Percentiles rank a stretch among this genome's conserved stretches.
Evolutionary conservation across 139 green algal genomes (phyloP).

Genomic region (Micractinium conductrix): DNA sequence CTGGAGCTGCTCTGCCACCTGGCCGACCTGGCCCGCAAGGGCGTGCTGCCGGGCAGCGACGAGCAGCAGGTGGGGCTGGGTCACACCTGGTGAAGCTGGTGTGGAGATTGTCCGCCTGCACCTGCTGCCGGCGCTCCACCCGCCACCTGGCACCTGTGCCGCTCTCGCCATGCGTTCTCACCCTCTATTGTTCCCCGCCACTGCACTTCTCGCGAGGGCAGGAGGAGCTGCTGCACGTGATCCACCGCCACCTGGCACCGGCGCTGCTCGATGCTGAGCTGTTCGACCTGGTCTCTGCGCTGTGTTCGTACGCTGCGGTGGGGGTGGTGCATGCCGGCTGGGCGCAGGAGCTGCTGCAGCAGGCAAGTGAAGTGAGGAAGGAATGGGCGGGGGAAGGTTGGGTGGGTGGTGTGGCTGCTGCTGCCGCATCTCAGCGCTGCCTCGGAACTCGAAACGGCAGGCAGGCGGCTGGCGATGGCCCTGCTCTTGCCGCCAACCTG

Average conservation of each 20-base stretch:
- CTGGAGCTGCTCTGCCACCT: slow-evolving; percentile 40
- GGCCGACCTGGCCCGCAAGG: slow-evolving; percentile 6
- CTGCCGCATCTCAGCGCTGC: too few species aligned
- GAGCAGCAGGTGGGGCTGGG: neutral
- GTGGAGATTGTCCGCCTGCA: neutral
- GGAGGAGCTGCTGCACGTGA: neutral
- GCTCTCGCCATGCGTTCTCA: neutral
- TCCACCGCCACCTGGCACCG: neutral
- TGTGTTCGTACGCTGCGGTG: slow-evolving; percentile 16
- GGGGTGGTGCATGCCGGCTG: neutral
- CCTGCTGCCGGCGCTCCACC: too few species aligned
- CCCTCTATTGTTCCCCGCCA: neutral
- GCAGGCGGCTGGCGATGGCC: too few species aligned
- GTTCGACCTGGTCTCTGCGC: slow-evolving; percentile 9
- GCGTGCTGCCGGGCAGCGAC: neutral
- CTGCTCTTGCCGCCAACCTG: too few species aligned
- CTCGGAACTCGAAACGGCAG: too few species aligned
- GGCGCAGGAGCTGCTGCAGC: slow-evolving; percentile 4
- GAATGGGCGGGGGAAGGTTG: too few species aligned
- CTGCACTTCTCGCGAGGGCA: neutral
- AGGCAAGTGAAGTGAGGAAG: neutral
- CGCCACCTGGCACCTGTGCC: too few species aligned
- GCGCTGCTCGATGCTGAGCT: neutral
- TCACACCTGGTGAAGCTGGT: neutral
- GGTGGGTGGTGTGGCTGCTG: too few species aligned